A percentile compares a stretch with the other conserved stretches of the same genome.
Evolutionary conservation across 176 grass and related monocot genomes (phyloP).

Genomic region (Rhynchospora breviuscula): DNA sequence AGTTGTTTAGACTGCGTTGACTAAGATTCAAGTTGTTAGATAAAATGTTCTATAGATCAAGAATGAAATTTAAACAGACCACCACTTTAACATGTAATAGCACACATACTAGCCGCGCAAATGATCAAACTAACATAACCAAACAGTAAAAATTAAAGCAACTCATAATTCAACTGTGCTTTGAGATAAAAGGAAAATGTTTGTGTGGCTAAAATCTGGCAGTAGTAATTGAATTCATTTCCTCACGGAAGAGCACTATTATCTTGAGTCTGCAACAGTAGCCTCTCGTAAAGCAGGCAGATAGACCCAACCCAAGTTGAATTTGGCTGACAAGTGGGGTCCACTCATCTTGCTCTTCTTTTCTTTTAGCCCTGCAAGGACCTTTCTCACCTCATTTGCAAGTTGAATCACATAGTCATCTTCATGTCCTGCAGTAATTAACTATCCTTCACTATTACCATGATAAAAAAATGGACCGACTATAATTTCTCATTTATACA

Average conservation of each 20-base stretch:
- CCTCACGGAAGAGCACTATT: not conserved
- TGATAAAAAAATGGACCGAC: not conserved
- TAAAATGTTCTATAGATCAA: not conserved
- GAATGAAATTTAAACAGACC: not conserved
- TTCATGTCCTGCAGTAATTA: slow-evolving; percentile 27
- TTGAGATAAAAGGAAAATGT: not conserved
- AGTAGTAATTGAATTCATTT: not conserved
- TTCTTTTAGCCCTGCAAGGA: slow-evolving; percentile 16
- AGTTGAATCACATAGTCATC: slow-evolving; percentile 37
- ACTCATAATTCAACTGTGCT: not conserved
- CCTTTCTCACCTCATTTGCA: slow-evolving; percentile 35
- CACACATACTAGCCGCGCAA: not conserved
- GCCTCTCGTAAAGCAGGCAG: slow-evolving; percentile 3
- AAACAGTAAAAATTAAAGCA: not conserved
- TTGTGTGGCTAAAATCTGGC: not conserved
- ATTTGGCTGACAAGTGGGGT: not conserved
- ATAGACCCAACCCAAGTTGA: not conserved
- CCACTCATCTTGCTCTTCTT: slow-evolving; percentile 11
- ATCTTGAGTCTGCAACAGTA: slow-evolving; percentile 7
- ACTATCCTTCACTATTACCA: not conserved
- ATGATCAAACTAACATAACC: not conserved
- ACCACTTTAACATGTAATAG: not conserved
- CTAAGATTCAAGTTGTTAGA: not conserved
- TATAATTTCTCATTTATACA: not conserved
- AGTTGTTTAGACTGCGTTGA: no score